Evolutionary conservation across 345 rosid species (phyloP).

Genomic region (Euphorbia pulcherrima): DNA sequence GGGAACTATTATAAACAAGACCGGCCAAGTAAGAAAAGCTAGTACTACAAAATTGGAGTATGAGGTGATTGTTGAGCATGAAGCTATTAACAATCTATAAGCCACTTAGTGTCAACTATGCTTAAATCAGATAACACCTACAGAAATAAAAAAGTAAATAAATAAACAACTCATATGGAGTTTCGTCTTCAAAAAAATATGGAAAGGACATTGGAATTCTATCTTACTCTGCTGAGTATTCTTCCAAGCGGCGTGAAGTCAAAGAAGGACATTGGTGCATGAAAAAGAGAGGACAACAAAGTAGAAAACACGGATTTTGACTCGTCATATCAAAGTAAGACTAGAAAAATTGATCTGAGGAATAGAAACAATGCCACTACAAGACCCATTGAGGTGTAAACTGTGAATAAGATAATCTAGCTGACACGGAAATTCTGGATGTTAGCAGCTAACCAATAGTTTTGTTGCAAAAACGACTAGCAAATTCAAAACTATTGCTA

Average conservation of each 20-base stretch:
- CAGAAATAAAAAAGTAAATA: not conserved
- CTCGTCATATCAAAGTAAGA: slow-evolving; percentile 25
- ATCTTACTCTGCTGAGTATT: slow-evolving; percentile 49
- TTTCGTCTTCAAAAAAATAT: not conserved
- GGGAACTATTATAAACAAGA: slow-evolving; percentile 42
- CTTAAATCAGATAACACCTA: slow-evolving; percentile 58
- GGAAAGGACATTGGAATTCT: not conserved
- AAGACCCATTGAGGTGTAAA: slow-evolving; percentile 26
- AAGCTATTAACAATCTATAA: slow-evolving; percentile 21
- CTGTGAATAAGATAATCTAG: slow-evolving; percentile 18
- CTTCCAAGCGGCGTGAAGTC: slow-evolving; percentile 55
- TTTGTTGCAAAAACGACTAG: no score
- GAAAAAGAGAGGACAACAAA: slow-evolving; percentile 34
- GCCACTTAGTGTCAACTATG: slow-evolving; percentile 37
- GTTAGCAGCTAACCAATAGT: slow-evolving; percentile 41
- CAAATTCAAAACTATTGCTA: no score
- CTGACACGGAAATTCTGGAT: slow-evolving; percentile 24
- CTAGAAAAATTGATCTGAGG: slow-evolving; percentile 22
- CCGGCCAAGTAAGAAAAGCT: slow-evolving; percentile 50
- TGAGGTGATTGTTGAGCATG: slow-evolving; percentile 39
- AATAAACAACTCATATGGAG: not conserved
- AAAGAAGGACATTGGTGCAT: slow-evolving; percentile 49
- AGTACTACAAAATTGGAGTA: slow-evolving; percentile 35
- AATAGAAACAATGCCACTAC: slow-evolving; percentile 25
- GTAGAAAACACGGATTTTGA: slow-evolving; percentile 31